These are phyloP conservation scores for Schoenoplectus triqueter DNA, from an alignment of 202 grass and related monocot genomes.

Conservation along the genomic window DNA sequence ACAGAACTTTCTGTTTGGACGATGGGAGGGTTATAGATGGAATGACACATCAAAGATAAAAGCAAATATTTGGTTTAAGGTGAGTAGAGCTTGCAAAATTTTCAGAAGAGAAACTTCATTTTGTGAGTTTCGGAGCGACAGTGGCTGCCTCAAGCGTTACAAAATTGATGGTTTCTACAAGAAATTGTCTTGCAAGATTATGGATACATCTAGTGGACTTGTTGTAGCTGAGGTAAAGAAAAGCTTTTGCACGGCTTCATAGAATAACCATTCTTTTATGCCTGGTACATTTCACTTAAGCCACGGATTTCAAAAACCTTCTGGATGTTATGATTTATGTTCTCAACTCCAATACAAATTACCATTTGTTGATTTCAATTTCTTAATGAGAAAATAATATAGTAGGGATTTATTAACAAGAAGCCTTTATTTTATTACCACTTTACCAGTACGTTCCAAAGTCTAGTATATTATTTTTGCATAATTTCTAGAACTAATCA, in stretches of 20 bases:
- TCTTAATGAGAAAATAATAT: neutral
- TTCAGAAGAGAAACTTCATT: conserved; percentile 38
- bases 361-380: neutral
- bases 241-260: neutral
- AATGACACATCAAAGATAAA: conserved; percentile 45
- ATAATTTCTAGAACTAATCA: neutral
- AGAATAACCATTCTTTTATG: neutral
- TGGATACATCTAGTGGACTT: conserved; percentile 44
- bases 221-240: conserved; percentile 56
- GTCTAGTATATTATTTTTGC: neutral
- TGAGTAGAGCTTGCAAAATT: conserved; percentile 45
- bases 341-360: neutral
- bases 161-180: conserved; percentile 52
- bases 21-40: conserved; percentile 69
- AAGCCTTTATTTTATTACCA: neutral
- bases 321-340: neutral
- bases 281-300: neutral
- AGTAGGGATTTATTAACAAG: neutral
- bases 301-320: neutral
- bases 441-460: neutral
- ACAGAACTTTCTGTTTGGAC: conserved; percentile 62
- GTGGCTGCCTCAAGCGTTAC: conserved; percentile 42
- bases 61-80: conserved; percentile 61
- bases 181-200: conserved; percentile 49
- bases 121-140: conserved; percentile 47